Percentiles rank a stretch among this genome's conserved stretches.
Conservation (phyloP, 2,329 filamentous ascomycete genomes). For the Aureobasidium sp. region DNA sequence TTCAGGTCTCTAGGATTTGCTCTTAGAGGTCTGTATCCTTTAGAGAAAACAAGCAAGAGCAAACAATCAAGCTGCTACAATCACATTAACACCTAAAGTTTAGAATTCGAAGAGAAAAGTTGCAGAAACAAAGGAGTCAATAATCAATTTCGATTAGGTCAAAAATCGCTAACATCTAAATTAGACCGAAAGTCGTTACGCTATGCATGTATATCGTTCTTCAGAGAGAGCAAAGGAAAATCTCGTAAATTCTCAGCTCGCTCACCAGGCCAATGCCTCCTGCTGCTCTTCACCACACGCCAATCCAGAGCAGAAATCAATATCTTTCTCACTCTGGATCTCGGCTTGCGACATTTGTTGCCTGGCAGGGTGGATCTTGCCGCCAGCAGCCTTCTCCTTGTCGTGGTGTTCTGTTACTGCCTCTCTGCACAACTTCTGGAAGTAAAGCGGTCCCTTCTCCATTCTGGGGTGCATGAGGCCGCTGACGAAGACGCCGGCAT, state of each 20-base stretch:
- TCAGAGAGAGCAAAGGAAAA: background rate
- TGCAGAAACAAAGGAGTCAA: background rate
- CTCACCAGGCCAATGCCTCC: conserved; percentile 5
- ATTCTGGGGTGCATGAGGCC: conserved; percentile 54
- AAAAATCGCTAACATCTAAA: background rate
- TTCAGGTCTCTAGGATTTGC: too few species aligned
- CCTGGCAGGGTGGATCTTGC: conserved; percentile 47
- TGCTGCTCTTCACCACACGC: conserved; percentile 7
- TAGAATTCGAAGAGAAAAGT: too few species aligned
- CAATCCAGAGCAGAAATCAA: conserved; percentile 5
- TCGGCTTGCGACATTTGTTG: conserved; percentile 16
- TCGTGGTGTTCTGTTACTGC: conserved; percentile 39
- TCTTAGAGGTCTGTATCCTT: too few species aligned
- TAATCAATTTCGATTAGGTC: background rate
- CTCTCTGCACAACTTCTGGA: conserved; percentile 45
- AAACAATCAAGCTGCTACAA: too few species aligned
- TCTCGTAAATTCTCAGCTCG: background rate
- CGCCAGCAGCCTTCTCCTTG: conserved; percentile 35
- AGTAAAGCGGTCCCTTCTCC: conserved; percentile 42
- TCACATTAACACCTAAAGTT: too few species aligned
- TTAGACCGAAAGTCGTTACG: conserved; percentile 8
- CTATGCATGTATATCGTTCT: conserved; percentile 5
- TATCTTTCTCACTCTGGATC: background rate
- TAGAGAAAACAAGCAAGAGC: too few species aligned
- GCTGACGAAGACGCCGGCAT: conserved; percentile 53